Conservation (phyloP, 306 rosid species). For the Lablab purpureus region DNA sequence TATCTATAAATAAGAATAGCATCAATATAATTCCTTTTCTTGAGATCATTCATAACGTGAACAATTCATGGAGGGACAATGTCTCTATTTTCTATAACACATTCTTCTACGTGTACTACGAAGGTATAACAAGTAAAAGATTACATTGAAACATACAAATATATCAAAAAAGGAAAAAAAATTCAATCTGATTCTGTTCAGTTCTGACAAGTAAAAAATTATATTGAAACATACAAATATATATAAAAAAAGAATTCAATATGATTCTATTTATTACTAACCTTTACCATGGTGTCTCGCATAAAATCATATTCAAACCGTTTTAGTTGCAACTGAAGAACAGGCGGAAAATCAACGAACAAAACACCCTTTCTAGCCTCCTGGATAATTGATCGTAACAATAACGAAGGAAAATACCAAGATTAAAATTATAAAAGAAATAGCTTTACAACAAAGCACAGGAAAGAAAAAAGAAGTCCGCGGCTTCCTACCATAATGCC, state of each 20-base stretch:
- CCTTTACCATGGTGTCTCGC: constrained; percentile 17
- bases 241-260: neutral
- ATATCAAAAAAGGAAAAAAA: neutral
- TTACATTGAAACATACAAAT: neutral
- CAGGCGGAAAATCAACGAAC: constrained; percentile 13
- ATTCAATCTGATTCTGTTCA: neutral
- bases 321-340: constrained; percentile 22
- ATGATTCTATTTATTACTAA: neutral
- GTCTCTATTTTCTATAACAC: neutral
- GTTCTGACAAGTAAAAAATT: neutral
- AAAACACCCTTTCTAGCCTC: constrained; percentile 19
- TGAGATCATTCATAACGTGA: neutral
- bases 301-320: constrained; percentile 24
- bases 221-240: neutral
- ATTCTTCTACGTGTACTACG: neutral
- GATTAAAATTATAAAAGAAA: neutral
- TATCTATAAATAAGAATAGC: neutral
- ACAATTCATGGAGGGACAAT: neutral
- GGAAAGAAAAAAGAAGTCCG: neutral
- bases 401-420: neutral
- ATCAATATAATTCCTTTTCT: neutral
- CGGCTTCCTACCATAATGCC: neutral
- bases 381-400: neutral
- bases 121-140: neutral
- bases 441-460: neutral